Percentiles rank a stretch among this genome's conserved stretches.
These are phyloP conservation scores for Populus hybrid DNA, from an alignment of 441 rosid species.

Conservation along the genomic window DNA sequence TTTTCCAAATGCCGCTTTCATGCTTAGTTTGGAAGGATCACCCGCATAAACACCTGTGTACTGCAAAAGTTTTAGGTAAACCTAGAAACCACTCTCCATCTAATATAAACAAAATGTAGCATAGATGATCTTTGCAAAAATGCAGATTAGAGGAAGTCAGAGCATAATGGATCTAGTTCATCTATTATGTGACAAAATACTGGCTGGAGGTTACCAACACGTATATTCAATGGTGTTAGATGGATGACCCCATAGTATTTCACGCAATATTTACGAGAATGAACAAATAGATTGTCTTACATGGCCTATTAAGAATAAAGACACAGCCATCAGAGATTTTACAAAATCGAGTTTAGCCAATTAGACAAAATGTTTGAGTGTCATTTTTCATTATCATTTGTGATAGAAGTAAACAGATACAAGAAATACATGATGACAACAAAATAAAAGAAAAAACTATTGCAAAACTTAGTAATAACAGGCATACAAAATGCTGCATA, in stretches of 20 bases:
- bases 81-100: not conserved
- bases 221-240: not conserved
- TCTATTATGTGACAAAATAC: not conserved
- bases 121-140: not conserved
- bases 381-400: not conserved
- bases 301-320: not conserved
- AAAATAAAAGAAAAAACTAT: not conserved
- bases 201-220: not conserved
- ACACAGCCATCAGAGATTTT: not conserved
- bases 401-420: not conserved
- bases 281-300: not conserved
- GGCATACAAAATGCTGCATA: not conserved
- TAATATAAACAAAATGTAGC: not conserved
- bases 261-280: not conserved
- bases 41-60: conserved; percentile 90
- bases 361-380: not conserved
- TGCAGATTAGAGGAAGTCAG: not conserved
- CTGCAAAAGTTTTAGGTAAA: not conserved
- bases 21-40: conserved; percentile 83
- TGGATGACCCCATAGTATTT: conserved; percentile 1
- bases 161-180: not conserved
- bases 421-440: not conserved
- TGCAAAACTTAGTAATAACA: not conserved
- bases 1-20: conserved; percentile 96
- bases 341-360: not conserved